Evolutionary conservation across 2,329 filamentous ascomycete species (phyloP), one percentile per base, ranked within the genome.

Genomic region (Microcyclospora pomicola): DNA sequence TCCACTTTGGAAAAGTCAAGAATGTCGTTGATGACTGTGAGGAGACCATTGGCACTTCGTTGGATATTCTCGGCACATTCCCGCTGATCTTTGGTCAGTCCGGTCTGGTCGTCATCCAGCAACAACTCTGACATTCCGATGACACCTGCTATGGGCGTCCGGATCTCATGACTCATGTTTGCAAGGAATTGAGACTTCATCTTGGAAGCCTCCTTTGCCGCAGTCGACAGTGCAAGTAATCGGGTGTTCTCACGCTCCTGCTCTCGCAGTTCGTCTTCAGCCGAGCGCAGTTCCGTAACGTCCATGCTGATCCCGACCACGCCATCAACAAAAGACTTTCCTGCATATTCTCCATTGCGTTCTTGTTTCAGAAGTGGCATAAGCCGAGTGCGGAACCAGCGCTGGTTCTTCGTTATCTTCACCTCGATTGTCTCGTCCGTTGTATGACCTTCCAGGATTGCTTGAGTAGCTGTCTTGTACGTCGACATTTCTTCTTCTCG

Each of bases 11-110:
- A 91, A 55, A 92, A 87, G 59, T 92, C 85, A 2, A 93, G 65
- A 39, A 92, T 92, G 51, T 93, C 85, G 52, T 93, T 92, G 59
- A 93, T 92, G 31, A 93, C 80, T 0, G 83, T 88, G 14, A 93
- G 66, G 2, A 93, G 63, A 2, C 82, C 84, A 45, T 88, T 86
- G 0, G 80, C 82, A 5, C 81, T 87, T 36, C 80, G 71, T 50
- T 83, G 77, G 6, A 88, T 83, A 43, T 84, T 85, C 47, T 84
- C 79, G 2, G 81, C 77, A 43, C 76, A 82, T 40, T 86, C 80
- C 41, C 71, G 68, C 50, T 85, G 80, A 48, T 86, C 81, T n/a
- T 71, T 66, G 37, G 76, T 69, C 15, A 87, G 59, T 14, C 51
- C 44, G 9, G 45, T 48, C 12, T 48, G 48, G 12, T 73, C 61